Percentiles rank a stretch among this genome's conserved stretches.
phyloP scores from a whole-genome alignment of 2,329 filamentous ascomycete species.

The Cordyceps cicadae region DNA sequence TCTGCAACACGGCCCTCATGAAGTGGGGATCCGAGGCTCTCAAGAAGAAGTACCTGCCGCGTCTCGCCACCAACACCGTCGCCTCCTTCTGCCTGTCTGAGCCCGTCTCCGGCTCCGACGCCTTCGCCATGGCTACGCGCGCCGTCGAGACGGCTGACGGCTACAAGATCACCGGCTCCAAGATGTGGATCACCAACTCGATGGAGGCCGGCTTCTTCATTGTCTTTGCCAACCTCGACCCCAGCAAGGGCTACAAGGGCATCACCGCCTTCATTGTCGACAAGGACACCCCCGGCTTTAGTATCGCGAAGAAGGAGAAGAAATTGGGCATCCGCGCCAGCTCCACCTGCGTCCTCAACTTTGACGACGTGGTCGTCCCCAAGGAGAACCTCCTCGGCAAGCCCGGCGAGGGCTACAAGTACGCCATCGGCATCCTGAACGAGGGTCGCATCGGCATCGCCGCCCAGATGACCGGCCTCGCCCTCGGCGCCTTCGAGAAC shows the following conservation, averaged over 20 bases:
- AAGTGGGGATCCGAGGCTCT: slow-evolving; percentile 71
- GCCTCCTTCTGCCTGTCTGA: slow-evolving; percentile 90
- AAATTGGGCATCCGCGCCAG: slow-evolving; percentile 95
- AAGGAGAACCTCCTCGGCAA: slow-evolving; percentile 81
- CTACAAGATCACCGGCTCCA: slow-evolving; percentile 81
- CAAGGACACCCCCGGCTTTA: slow-evolving; percentile 81
- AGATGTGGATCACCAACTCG: slow-evolving; percentile 99
- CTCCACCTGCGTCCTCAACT: slow-evolving; percentile 94
- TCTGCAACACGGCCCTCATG: slow-evolving; percentile 88
- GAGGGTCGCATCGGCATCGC: slow-evolving; percentile 97
- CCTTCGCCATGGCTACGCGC: slow-evolving; percentile 88
- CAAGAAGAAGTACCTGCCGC: slow-evolving; percentile 84
- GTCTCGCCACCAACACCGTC: slow-evolving; percentile 80
- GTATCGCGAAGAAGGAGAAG: slow-evolving; percentile 99
- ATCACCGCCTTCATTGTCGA: slow-evolving; percentile 95
- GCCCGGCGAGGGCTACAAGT: slow-evolving; percentile 92
- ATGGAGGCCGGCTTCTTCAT: slow-evolving; percentile 93
- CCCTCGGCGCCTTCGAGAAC: slow-evolving; percentile 90
- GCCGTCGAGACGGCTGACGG: slow-evolving; percentile 75
- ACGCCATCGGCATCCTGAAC: slow-evolving; percentile 88
- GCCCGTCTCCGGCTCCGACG: slow-evolving; percentile 87
- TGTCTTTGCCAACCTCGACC: slow-evolving; percentile 93
- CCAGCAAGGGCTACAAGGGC: slow-evolving; percentile 87
- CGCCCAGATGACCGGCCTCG: slow-evolving; percentile 96
- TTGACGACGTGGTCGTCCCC: slow-evolving; percentile 90